Conservation (phyloP, 2,329 filamentous ascomycete genomes). For the Penicillium brevicompactum region DNA sequence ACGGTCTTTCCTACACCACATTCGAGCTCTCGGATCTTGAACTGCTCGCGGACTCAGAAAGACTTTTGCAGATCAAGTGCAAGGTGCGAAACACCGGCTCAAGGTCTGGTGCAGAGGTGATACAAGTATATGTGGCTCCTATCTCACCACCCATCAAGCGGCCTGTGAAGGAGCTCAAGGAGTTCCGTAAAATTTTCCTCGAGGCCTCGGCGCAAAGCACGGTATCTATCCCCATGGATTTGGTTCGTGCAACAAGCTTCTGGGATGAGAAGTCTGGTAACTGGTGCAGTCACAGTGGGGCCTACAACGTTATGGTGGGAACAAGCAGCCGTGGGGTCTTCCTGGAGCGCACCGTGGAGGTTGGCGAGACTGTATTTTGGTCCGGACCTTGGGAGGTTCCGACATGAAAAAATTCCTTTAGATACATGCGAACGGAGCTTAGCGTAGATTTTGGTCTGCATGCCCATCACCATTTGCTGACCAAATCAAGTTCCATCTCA, state of each 20-base stretch:
- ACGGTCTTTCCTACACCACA: constrained; percentile 75
- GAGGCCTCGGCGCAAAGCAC: constrained; percentile 60
- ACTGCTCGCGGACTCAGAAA: constrained; percentile 47
- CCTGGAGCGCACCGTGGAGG: neutral
- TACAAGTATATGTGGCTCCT: constrained; percentile 57
- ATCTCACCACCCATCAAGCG: constrained; percentile 54
- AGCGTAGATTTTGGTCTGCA: too few species aligned
- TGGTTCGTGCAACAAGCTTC: constrained; percentile 68
- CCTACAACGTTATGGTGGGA: constrained; percentile 9
- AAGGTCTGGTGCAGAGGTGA: constrained; percentile 55
- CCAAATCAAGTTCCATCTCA: too few species aligned
- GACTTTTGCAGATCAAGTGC: constrained; percentile 38
- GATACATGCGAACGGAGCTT: neutral
- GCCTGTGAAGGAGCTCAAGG: constrained; percentile 65
- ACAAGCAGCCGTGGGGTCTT: constrained; percentile 8
- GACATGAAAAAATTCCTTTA: neutral
- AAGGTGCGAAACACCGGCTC: constrained; percentile 51
- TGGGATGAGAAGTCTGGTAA: constrained; percentile 66
- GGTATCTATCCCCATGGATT: constrained; percentile 56
- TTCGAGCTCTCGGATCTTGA: constrained; percentile 62
- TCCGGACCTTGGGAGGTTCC: neutral
- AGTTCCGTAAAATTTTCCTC: constrained; percentile 66
- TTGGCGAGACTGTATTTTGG: constrained; percentile 8
- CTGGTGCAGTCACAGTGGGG: constrained; percentile 21
- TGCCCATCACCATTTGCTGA: too few species aligned